These are phyloP conservation scores for Bauhinia variegata DNA, from an alignment of 306 rosid genomes.

Conservation along the genomic window DNA sequence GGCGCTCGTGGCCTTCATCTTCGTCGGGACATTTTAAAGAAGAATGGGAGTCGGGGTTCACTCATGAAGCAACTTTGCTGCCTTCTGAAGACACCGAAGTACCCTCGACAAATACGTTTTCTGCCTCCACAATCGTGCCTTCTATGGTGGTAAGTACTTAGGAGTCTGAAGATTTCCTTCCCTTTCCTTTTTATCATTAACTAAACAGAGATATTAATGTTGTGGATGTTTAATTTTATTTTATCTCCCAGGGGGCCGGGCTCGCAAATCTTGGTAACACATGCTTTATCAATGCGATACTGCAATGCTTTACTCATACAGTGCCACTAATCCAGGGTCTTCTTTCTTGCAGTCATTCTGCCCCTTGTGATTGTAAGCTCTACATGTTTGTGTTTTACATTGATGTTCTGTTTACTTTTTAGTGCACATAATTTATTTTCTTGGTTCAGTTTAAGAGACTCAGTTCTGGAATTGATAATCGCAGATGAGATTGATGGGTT, in stretches of 20 bases:
- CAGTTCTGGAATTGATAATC: conserved; percentile 31
- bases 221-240: conserved; percentile 22
- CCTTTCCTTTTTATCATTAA: not conserved
- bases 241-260: conserved; percentile 77
- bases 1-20: conserved; percentile 14
- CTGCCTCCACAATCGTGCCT: conserved; percentile 19
- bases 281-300: conserved; percentile 77
- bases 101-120: not conserved
- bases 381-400: conserved; percentile 5
- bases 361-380: conserved; percentile 52
- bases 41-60: conserved; percentile 1
- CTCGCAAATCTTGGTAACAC: conserved; percentile 81
- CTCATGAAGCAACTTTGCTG: not conserved
- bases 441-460: not conserved
- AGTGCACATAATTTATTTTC: not conserved
- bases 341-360: conserved; percentile 47
- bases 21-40: conserved; percentile 17
- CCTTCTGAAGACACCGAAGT: not conserved
- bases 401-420: not conserved
- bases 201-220: not conserved
- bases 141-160: conserved; percentile 48
- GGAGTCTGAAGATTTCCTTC: not conserved
- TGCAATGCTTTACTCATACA: conserved; percentile 91
- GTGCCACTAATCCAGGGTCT: conserved; percentile 73
- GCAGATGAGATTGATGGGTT: conserved; percentile 59